Evolutionary conservation across 2,329 filamentous ascomycete genomes (phyloP), one percentile per base, ranked within the genome.

Genomic region (Zymoseptoria ardabiliae): DNA sequence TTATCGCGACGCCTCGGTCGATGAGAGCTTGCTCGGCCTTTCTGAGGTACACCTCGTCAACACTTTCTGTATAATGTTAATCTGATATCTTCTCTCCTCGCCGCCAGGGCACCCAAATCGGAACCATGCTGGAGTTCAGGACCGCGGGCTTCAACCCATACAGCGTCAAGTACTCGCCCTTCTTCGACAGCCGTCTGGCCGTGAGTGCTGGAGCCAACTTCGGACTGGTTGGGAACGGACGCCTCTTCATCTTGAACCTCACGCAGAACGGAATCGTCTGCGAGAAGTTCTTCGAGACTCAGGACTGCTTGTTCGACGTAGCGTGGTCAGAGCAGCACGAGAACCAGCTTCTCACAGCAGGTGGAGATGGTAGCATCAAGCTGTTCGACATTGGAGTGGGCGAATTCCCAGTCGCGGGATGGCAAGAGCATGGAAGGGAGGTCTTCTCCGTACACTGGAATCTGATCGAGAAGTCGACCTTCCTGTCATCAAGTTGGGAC

Each of bases 251-350:
- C 59, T 81, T 97, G 23, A 88, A 87, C 28, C 77, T 99, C 64
- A 95, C 91, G 3, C 82, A 90, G 0, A 85, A 89, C 61, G 94
- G 94, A 9, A 88, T 97, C 59, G 85, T 89, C 57, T 84, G 91
- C 54, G 86, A 95, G 73, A 95, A 94, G 80, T 88, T 84, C 72
- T 99, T 93, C 78, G 93, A 97, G 71, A 99, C 94, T 10, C 95
- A 97, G 78, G 94, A 99, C 75, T 90, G 92, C 51, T 87, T 97
- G 65, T 99, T 96, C 76, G 94, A 99, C 76, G 81, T 94, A 56
- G 84, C 92, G 23, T 97, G 94, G 91, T 96, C 91, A 19, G 94
- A 99, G 78, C 85, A 91, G 66, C 92, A 99, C 78, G 93, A 97
- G 78, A 96, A 94, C 75, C 94, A 99, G 77, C 79, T 97, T 55